Base-by-base conservation (phyloP, 2,329 filamentous ascomycete genomes). In the Microsporum audouinii region DNA sequence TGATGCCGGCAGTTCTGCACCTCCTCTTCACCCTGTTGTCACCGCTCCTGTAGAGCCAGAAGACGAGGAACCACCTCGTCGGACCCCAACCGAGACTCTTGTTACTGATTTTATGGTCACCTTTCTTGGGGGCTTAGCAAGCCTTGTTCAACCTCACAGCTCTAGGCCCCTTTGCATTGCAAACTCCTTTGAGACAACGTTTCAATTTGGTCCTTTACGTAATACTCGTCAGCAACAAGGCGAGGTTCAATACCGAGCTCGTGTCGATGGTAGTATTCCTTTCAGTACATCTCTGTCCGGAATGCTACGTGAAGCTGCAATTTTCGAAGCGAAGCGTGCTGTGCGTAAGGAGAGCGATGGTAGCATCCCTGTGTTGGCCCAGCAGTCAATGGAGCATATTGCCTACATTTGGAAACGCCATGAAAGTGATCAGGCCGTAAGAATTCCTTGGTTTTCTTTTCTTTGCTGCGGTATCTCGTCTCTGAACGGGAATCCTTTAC, bases 341-440 rank as follows among this genome's bases (percentile, higher is more conserved):
- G n/a, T 12, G 6, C 58, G 61, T 43, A 12, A 14, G 2, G 43
- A 55, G 3, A 34, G 36, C 5, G 31, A 4, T 36, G n/a, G 45
- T 49, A 56, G 27, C 2, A 36, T 61, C 12, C 47, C 61, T 47
- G 60, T 63, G 23, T 57, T 61, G 7, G 59, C 59, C n/a, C 61
- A 64, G 55, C 63, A 62, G 39, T 64, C 61, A 5, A 63, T 64
- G 60, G 61, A 64, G 41, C 61, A 63, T 59, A 33, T 41, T n/a
- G 60, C 63, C 51, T 63, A 61, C 34, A 64, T 64, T n/a, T 63
- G 61, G 63, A 61, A 63, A 43, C 45, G 61, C 14, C 59, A 64
- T 53, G 43, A 58, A 34, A 27, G 58, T 29, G 63, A 62, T 17
- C n/a, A 8, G 31, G 59, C 14, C 33, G 60, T 61, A 34, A 63